phyloP scores from a whole-genome alignment of 768 basidiomycete genomes.

The Tephrocybe sp. region DNA sequence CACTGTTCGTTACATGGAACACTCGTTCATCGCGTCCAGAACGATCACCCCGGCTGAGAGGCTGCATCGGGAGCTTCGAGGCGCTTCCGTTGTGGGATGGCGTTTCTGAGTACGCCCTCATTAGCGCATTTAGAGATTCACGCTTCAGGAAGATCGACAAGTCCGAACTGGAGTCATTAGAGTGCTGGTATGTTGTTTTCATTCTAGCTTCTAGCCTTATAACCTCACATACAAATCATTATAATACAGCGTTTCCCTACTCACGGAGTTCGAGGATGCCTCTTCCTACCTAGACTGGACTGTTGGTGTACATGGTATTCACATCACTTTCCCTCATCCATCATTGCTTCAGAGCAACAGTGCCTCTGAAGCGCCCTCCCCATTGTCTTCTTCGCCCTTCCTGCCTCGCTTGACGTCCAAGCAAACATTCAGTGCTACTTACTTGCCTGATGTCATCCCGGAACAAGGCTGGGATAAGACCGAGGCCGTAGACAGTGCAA shows the following conservation, averaged over 20 bases:
- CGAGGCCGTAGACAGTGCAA: slow-evolving; percentile 88
- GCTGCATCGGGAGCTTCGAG: slow-evolving; percentile 95
- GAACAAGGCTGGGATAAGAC: slow-evolving; percentile 94
- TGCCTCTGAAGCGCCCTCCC: slow-evolving; percentile 66
- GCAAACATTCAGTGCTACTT: slow-evolving; percentile 78
- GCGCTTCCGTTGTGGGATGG: slow-evolving; percentile 71
- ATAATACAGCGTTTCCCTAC: slow-evolving; percentile 74
- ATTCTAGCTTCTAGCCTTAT: not conserved
- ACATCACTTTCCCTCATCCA: slow-evolving; percentile 84
- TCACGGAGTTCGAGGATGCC: slow-evolving; percentile 91
- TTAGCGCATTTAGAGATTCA: slow-evolving; percentile 86
- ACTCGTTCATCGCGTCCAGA: slow-evolving; percentile 60
- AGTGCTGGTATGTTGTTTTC: slow-evolving; percentile 72
- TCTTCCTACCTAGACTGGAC: slow-evolving; percentile 90
- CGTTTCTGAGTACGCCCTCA: slow-evolving; percentile 85
- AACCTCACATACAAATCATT: not conserved
- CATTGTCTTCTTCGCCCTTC: slow-evolving; percentile 61
- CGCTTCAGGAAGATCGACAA: slow-evolving; percentile 80
- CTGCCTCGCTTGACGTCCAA: slow-evolving; percentile 53
- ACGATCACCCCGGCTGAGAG: slow-evolving; percentile 65
- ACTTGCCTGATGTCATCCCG: slow-evolving; percentile 88
- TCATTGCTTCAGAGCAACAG: slow-evolving; percentile 42
- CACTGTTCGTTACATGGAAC: slow-evolving; percentile 98
- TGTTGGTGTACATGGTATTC: slow-evolving; percentile 88
- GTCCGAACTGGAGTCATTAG: slow-evolving; percentile 73